phyloP scores from a whole-genome alignment of 768 basidiomycete genomes.

The Kondoa malvinella region DNA sequence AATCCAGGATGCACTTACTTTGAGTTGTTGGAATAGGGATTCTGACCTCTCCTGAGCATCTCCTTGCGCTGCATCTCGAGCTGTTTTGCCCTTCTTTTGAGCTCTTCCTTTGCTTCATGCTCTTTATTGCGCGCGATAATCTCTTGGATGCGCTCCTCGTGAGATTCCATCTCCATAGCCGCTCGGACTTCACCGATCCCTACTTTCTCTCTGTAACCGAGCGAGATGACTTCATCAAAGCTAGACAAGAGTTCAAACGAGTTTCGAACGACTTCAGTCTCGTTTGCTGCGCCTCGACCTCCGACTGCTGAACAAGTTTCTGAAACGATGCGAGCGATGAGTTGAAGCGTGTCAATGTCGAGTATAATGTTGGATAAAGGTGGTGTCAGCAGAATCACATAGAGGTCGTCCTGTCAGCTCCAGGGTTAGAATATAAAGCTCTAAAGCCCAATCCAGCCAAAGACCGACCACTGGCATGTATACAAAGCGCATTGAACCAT shows the following conservation, averaged over 20 bases:
- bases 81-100: constrained; percentile 92
- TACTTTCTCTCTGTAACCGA: constrained; percentile 47
- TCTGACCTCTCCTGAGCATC: constrained; percentile 52
- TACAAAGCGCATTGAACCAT: constrained; percentile 27
- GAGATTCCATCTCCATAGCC: constrained; percentile 38
- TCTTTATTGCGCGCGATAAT: constrained; percentile 99
- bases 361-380: constrained; percentile 97
- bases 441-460: not conserved
- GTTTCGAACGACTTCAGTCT: constrained; percentile 74
- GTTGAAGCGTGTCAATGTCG: constrained; percentile 89
- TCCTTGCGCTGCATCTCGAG: constrained; percentile 95
- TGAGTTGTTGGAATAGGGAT: constrained; percentile 26
- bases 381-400: constrained; percentile 93
- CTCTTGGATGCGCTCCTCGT: constrained; percentile 64
- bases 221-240: constrained; percentile 86
- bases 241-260: constrained; percentile 85
- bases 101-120: constrained; percentile 95
- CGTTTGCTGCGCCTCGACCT: constrained; percentile 46
- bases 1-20: constrained; percentile 11
- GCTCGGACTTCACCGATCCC: constrained; percentile 36
- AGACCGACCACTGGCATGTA: constrained; percentile 26
- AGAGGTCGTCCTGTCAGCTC: constrained; percentile 48
- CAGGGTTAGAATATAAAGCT: constrained; percentile 33
- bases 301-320: constrained; percentile 46
- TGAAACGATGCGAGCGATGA: constrained; percentile 82